Percentiles rank a stretch among this genome's conserved stretches.
Evolutionary conservation across 352 stramenopile genomes (phyloP).

Genomic region (Phytophthora vignae): DNA sequence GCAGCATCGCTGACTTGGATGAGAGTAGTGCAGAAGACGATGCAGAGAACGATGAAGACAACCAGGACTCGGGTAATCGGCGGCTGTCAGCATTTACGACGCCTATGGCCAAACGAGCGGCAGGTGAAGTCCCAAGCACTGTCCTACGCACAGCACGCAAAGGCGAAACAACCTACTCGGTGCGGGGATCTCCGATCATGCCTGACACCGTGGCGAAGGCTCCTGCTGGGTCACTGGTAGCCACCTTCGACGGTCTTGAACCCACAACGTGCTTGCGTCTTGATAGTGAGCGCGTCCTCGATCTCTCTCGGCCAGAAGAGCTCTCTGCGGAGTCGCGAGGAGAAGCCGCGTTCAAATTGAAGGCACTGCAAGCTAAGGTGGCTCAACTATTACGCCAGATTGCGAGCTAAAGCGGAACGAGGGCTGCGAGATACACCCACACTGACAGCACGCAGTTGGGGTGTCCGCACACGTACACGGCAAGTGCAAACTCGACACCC

Average conservation of each 20-base stretch:
- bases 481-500: conserved; percentile 92
- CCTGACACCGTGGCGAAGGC: conserved; percentile 64
- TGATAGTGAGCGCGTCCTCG: conserved; percentile 64
- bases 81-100: conserved; percentile 54
- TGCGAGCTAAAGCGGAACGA: conserved; percentile 44
- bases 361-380: conserved; percentile 77
- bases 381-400: conserved; percentile 69
- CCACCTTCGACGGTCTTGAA: conserved; percentile 61
- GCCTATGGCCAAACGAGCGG: conserved; percentile 38
- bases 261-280: conserved; percentile 64
- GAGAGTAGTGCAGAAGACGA: conserved; percentile 21
- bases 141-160: conserved; percentile 74
- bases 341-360: conserved; percentile 65
- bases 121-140: conserved; percentile 33
- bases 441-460: conserved; percentile 90
- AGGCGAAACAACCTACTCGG: conserved; percentile 79
- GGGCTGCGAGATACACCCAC: conserved; percentile 93
- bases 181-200: conserved; percentile 72
- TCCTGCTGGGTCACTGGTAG: conserved; percentile 60
- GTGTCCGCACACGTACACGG: conserved; percentile 87
- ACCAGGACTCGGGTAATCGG: conserved; percentile 16
- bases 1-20: conserved; percentile 31
- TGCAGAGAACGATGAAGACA: conserved; percentile 15
- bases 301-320: conserved; percentile 71
- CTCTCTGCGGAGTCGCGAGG: conserved; percentile 65